Conservation (phyloP, 805 yeast genomes). For the Kazachstania bromeliacearum region DNA sequence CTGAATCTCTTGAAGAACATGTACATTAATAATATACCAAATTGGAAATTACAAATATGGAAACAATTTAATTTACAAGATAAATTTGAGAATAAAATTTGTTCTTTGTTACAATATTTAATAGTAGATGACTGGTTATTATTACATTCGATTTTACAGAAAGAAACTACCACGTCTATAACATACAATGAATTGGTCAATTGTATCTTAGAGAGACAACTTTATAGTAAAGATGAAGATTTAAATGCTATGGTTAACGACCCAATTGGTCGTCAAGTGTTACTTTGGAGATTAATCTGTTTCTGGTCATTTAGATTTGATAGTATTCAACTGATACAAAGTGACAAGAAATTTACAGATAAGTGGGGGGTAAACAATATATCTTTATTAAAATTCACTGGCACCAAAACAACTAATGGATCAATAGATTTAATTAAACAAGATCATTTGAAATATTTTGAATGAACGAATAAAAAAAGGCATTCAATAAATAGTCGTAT, state of each 20-base stretch:
- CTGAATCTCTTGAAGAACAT: slow-evolving; percentile 25
- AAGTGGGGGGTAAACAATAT: slow-evolving; percentile 28
- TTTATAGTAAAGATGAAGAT: slow-evolving; percentile 33
- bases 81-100: slow-evolving; percentile 34
- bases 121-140: slow-evolving; percentile 26
- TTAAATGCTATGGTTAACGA: slow-evolving; percentile 28
- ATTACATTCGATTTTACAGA: slow-evolving; percentile 9
- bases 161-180: slow-evolving; percentile 16
- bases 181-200: slow-evolving; percentile 41
- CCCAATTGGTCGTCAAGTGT: slow-evolving; percentile 31
- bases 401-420: slow-evolving; percentile 8
- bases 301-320: slow-evolving; percentile 35
- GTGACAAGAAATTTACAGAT: slow-evolving; percentile 26
- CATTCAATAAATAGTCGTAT: too few relatives aligned
- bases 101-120: slow-evolving; percentile 45
- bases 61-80: slow-evolving; percentile 31
- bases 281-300: slow-evolving; percentile 32
- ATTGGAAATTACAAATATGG: slow-evolving; percentile 31
- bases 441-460: not conserved
- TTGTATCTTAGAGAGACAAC: slow-evolving; percentile 48
- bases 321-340: slow-evolving; percentile 12
- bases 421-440: not conserved
- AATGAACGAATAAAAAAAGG: not conserved
- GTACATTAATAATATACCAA: slow-evolving; percentile 35
- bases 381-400: slow-evolving; percentile 18